Evolutionary conservation across 306 rosid species (phyloP).

Genomic region (Geum urbanum): DNA sequence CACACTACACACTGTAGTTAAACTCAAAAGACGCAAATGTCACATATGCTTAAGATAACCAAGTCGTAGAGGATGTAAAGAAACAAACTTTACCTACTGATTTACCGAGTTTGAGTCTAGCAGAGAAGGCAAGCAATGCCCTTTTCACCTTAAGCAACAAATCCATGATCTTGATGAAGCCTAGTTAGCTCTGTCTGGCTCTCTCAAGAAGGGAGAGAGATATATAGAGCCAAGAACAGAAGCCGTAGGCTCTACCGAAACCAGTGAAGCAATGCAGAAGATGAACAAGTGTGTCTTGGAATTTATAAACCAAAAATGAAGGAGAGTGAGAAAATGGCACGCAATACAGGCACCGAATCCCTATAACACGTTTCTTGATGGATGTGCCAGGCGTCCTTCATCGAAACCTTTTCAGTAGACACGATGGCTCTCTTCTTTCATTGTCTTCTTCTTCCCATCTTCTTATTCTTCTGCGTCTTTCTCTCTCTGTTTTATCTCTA

Average conservation of each 20-base stretch:
- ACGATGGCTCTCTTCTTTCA: conserved; percentile 1
- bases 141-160: conserved; percentile 45
- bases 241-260: background rate
- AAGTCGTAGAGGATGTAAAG: background rate
- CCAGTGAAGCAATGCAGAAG: background rate
- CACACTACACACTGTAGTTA: background rate
- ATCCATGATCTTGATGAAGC: conserved; percentile 27
- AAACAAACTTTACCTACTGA: conserved; percentile 24
- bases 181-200: no score
- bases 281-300: background rate
- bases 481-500: background rate
- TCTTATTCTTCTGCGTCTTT: background rate
- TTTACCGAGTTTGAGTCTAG: conserved; percentile 39
- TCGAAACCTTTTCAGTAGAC: conserved; percentile 18
- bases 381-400: conserved; percentile 47
- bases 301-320: background rate
- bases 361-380: conserved; percentile 46
- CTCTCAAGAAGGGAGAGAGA: no score
- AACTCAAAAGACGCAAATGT: background rate
- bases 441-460: background rate
- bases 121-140: conserved; percentile 33
- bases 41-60: background rate
- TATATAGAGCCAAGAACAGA: background rate
- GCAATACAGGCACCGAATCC: conserved; percentile 23
- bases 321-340: background rate